Base-by-base conservation (phyloP, 441 rosid species). In the Populus hybrid region DNA sequence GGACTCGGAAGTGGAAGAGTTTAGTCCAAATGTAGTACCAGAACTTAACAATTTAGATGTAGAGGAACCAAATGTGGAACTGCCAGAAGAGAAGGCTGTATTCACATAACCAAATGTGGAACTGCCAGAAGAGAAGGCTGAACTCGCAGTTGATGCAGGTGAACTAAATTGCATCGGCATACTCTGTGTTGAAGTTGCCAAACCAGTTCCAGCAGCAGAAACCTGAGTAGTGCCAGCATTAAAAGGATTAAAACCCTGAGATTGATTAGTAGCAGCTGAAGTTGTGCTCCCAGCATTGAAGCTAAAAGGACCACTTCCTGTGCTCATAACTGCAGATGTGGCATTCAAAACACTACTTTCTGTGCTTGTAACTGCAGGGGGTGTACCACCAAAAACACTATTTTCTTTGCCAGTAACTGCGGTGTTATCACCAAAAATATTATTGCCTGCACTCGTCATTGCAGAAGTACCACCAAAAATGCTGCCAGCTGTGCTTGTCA, bases 131-230 rank as follows among this genome's bases (percentile, higher is more conserved):
- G 89, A 77, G 77, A 83, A 74, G 56, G 85, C 69, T 24, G 88
- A n/a, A 59, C 67, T 89, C 73, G 86, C 89, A 73, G 88, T 65
- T 53, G 82, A 76, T 7, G 79, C 78, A 77, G 91, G 84, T 42
- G 93, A 82, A 29, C 84, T 87, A 74, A 84, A 88, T 77, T 84
- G 88, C 82, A 76, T 78, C 6, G 93, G 90, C 33, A 65, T 74
- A 81, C 86, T 91, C 82, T 86, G 92, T 73, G 88, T 82, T 73
- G 92, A 81, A 76, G 88, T 63, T 61, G 85, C 78, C 85, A 84
- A 68, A 77, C 81, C 87, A 74, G 82, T 80, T 56, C 81, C 89
- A 64, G 86, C 79, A 28, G 79, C 82, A 88, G 86, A 81, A 68
- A 75, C 81, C 68, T 79, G 89, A 69, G 83, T 74, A 82, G 74